Percentiles rank a stretch among this genome's conserved stretches.
These are phyloP conservation scores for Pichia californica DNA, from an alignment of 805 yeast species.

Conservation along the genomic window DNA sequence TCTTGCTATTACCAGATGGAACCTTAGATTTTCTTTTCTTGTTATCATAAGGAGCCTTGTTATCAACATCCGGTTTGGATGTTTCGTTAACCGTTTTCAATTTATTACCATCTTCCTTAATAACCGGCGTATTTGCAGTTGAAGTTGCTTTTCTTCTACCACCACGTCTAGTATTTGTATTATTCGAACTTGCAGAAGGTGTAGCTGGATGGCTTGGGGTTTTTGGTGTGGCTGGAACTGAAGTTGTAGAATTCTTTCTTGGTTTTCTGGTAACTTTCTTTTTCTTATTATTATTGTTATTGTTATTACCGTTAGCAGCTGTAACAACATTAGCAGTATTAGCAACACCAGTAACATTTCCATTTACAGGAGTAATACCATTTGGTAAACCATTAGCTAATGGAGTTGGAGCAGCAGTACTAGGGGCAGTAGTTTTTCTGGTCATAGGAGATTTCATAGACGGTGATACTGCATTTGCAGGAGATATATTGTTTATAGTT, in stretches of 20 bases:
- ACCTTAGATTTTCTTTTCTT: neutral
- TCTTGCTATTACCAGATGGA: neutral
- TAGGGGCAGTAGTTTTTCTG: conserved; percentile 10
- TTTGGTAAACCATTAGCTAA: conserved; percentile 12
- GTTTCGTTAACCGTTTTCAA: conserved; percentile 9
- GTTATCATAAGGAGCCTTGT: neutral
- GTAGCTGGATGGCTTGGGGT: conserved; percentile 27
- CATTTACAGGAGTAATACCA: neutral
- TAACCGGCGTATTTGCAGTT: conserved; percentile 20
- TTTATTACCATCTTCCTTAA: conserved; percentile 23
- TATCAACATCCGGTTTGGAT: no score
- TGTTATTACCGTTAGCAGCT: no score
- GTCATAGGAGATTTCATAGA: conserved; percentile 1
- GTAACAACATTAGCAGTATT: no score
- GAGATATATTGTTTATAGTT: neutral
- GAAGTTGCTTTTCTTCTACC: conserved; percentile 11
- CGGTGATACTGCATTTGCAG: neutral
- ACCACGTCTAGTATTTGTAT: conserved; percentile 2
- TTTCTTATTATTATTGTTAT: conserved; percentile 6
- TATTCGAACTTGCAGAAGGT: conserved; percentile 21
- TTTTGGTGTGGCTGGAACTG: conserved; percentile 31
- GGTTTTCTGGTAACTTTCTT: conserved; percentile 15
- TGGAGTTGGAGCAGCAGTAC: conserved; percentile 8
- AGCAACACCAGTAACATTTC: no score
- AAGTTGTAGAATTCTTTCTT: conserved; percentile 20